Evolutionary conservation across 768 basidiomycete species (phyloP), one percentile per base, ranked within the genome.

Genomic region (Amanita subjunquillea): DNA sequence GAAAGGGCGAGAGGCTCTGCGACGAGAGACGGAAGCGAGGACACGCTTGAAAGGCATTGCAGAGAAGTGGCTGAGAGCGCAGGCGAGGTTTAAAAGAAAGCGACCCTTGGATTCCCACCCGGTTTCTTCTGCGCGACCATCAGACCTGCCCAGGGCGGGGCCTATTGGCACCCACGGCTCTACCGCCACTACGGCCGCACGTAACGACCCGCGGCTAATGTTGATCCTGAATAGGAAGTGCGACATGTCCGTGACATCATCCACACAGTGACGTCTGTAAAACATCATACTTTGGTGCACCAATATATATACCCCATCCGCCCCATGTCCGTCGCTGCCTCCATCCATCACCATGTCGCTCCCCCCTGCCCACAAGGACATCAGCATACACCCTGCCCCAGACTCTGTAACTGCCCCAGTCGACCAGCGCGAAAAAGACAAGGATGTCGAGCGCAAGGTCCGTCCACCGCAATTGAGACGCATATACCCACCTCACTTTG

Each of bases 401-500:
- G 76, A 75, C 57, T 74, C 82, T 42, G 89, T 92, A 50, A 79
- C 82, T 38, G 74, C 72, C 30, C 87, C 91, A 15, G 73, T 78
- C 51, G 74, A 88, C 65, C 81, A 74, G 54, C 65, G 63, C 6
- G 67, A 65, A 43, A 81, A 83, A 61, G 80, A 85, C 9, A 80
- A 77, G 4, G 91, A 94, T 63, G 77, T 93, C 55, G 81, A 89
- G 59, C 77, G 89, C 59, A 95, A 95, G 72, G 77, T 77, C 37
- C 23, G 60, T 15, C 3, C 12, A 27, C 9, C 17, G 17, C 22
- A 22, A 12, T 4, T 22, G 20, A 38, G 51, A 23, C 38, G 49
- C 48, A 55, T 10, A 17, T 47, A 32, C 32, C 32, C 53, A 7
- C 55, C 6, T 30, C 17, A 8, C 1, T 13, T 3, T 3, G 50